These are phyloP conservation scores for Lichtheimia ramosa DNA, from an alignment of 371 early-diverging fungal species.

Conservation along the genomic window DNA sequence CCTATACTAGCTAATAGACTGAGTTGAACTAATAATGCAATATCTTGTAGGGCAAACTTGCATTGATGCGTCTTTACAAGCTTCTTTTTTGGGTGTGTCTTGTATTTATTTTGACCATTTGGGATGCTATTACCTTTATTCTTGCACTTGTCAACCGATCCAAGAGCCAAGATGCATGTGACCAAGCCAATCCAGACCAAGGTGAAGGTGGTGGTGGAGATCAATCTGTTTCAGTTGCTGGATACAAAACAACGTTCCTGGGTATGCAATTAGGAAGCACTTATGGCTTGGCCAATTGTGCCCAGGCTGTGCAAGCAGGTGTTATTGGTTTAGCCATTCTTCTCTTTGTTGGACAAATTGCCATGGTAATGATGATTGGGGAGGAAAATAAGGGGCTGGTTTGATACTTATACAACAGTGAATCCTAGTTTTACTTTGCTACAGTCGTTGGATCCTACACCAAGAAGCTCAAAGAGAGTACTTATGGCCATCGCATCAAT, in stretches of 20 bases:
- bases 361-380: conserved; percentile 29
- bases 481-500: conserved; percentile 48
- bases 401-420: background rate
- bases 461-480: conserved; percentile 38
- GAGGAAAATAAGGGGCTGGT: background rate
- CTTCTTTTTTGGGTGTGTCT: conserved; percentile 35
- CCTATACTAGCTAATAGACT: background rate
- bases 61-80: conserved; percentile 43
- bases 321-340: conserved; percentile 44
- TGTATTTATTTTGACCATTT: conserved; percentile 32
- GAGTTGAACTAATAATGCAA: background rate
- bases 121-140: conserved; percentile 39
- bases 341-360: conserved; percentile 40
- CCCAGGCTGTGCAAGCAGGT: conserved; percentile 50
- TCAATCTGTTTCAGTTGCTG: conserved; percentile 23
- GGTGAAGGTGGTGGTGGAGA: conserved; percentile 8
- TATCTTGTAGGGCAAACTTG: conserved; percentile 34
- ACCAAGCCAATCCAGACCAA: conserved; percentile 30
- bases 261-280: conserved; percentile 47
- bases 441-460: conserved; percentile 37
- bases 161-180: conserved; percentile 30
- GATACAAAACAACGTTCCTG: conserved; percentile 39
- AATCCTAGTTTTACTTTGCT: conserved; percentile 40
- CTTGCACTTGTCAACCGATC: conserved; percentile 37
- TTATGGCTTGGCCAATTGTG: conserved; percentile 49